Conservation (phyloP, 2,329 filamentous ascomycete genomes). For the Pseudocercospora fijiensis region DNA sequence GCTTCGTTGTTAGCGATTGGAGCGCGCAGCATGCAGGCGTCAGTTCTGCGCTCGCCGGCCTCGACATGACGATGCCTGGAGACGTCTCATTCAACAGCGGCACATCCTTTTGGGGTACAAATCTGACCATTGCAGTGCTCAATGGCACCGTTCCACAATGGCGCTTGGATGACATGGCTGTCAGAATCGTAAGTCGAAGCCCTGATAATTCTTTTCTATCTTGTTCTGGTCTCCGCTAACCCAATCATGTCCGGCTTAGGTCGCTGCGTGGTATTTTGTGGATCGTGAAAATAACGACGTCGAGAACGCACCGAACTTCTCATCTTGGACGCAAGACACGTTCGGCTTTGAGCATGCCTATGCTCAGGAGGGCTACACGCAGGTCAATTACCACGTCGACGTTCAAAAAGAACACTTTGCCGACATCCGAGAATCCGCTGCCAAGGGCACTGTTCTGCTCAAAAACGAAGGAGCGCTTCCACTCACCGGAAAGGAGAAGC, state of each 20-base stretch:
- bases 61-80: conserved; percentile 78
- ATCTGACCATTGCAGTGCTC: conserved; percentile 80
- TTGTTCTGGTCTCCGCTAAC: not conserved
- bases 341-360: conserved; percentile 67
- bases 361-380: conserved; percentile 60
- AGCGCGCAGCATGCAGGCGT: conserved; percentile 70
- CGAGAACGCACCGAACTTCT: conserved; percentile 69
- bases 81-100: conserved; percentile 73
- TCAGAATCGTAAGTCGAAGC: conserved; percentile 63
- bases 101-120: conserved; percentile 58
- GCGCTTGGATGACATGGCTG: conserved; percentile 85
- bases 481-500: conserved; percentile 70
- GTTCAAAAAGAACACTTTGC: conserved; percentile 73
- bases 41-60: conserved; percentile 65
- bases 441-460: conserved; percentile 80
- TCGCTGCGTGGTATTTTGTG: conserved; percentile 63
- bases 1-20: conserved; percentile 70
- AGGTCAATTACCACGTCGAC: conserved; percentile 77
- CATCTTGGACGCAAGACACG: conserved; percentile 79
- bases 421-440: conserved; percentile 73
- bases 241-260: not conserved
- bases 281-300: conserved; percentile 54
- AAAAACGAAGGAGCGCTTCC: conserved; percentile 81
- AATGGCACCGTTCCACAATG: conserved; percentile 88
- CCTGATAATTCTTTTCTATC: not conserved